phyloP scores from a whole-genome alignment of 2,329 filamentous ascomycete genomes.

The Pseudonectria foliicola region DNA sequence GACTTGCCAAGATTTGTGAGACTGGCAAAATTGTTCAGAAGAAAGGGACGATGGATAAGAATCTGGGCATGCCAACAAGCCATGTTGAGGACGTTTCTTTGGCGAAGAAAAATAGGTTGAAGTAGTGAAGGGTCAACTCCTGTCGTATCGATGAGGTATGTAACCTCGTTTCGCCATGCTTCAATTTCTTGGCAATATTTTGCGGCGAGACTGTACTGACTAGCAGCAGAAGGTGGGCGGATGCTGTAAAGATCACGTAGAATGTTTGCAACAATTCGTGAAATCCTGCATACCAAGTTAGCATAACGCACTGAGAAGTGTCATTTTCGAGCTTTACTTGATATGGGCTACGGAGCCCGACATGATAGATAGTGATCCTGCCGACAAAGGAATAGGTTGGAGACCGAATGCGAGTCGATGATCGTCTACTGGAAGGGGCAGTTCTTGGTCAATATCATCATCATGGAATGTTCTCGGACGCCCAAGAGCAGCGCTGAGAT shows the following conservation, averaged over 20 bases:
- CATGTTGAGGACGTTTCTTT: constrained; percentile 33
- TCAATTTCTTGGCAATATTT: constrained; percentile 24
- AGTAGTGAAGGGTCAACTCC: constrained; percentile 26
- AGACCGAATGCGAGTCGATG: constrained; percentile 30
- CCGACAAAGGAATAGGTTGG: background rate
- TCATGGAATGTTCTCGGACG: constrained; percentile 55
- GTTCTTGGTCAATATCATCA: constrained; percentile 57
- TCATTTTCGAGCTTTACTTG: no score
- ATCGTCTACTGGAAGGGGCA: constrained; percentile 50
- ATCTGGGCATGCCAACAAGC: constrained; percentile 37
- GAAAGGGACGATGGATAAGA: constrained; percentile 31
- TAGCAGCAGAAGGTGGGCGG: constrained; percentile 19
- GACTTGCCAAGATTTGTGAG: constrained; percentile 5
- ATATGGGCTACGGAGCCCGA: constrained; percentile 27
- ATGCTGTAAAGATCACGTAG: constrained; percentile 28
- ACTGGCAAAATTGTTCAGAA: constrained; percentile 28
- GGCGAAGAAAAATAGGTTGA: constrained; percentile 32
- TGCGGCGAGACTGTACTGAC: constrained; percentile 20
- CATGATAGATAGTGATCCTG: constrained; percentile 18
- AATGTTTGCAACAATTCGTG: constrained; percentile 6
- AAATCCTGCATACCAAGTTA: no score
- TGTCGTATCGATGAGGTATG: constrained; percentile 32
- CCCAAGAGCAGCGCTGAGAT: constrained; percentile 55
- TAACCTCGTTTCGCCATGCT: constrained; percentile 27
- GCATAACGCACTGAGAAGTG: background rate